Evolutionary conservation across 371 early-diverging fungal genomes (phyloP).

Genomic region (Nematocida sp.): DNA sequence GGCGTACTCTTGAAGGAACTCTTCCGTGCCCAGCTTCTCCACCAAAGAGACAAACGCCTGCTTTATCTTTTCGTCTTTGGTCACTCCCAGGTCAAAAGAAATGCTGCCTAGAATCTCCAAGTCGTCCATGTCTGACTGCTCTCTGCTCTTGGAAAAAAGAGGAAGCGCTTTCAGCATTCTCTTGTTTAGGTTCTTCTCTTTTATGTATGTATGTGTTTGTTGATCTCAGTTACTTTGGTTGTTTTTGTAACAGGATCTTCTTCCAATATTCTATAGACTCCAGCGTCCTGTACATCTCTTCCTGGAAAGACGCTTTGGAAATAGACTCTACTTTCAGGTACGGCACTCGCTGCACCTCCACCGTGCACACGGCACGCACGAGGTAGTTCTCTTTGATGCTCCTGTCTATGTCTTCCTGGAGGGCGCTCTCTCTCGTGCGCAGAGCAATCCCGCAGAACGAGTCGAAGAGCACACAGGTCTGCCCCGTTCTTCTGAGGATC

Average conservation of each 20-base stretch:
- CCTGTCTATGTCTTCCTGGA: slow-evolving; percentile 22
- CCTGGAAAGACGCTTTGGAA: slow-evolving; percentile 4
- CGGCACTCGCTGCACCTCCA: slow-evolving; percentile 4
- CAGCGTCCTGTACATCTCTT: slow-evolving; percentile 45
- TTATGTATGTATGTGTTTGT: slow-evolving; percentile 42
- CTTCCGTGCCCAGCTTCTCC: slow-evolving; percentile 34
- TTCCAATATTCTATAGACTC: slow-evolving; percentile 49
- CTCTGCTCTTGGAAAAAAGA: slow-evolving; percentile 28
- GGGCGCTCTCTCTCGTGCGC: not conserved
- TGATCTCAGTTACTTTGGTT: slow-evolving; percentile 57
- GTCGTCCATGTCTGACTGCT: slow-evolving; percentile 43
- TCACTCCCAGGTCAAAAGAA: slow-evolving; percentile 41
- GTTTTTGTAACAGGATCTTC: slow-evolving; percentile 47
- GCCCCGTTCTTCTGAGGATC: slow-evolving; percentile 20
- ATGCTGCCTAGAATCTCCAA: slow-evolving; percentile 45
- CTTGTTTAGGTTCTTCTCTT: slow-evolving; percentile 10
- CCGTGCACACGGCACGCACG: not conserved
- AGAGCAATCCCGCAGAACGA: slow-evolving; percentile 31
- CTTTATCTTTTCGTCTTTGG: slow-evolving; percentile 37
- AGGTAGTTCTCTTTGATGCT: slow-evolving; percentile 29
- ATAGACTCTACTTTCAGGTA: not conserved
- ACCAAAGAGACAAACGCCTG: slow-evolving; percentile 47
- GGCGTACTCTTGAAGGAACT: slow-evolving; percentile 35
- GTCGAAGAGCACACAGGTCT: slow-evolving; percentile 9
- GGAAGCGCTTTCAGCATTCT: slow-evolving; percentile 13